A percentile compares a stretch with the other conserved stretches of the same genome.
phyloP scores from a whole-genome alignment of 2,329 filamentous ascomycete genomes.

The Coniella lustricola region DNA sequence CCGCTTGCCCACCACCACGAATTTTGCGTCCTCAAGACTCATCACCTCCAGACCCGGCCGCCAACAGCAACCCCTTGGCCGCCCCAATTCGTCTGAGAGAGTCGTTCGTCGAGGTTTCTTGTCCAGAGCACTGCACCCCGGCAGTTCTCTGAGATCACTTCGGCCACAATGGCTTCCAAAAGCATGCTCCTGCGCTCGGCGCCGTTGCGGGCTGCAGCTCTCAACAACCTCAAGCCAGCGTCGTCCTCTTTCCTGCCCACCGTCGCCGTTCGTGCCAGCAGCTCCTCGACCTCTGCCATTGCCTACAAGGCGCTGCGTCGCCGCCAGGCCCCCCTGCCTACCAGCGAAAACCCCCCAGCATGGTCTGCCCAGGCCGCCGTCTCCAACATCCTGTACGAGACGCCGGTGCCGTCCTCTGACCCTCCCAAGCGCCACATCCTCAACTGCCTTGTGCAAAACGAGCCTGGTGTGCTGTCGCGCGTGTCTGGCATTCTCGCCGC shows the following conservation, averaged over 20 bases:
- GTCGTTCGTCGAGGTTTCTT: conserved; percentile 11
- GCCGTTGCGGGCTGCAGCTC: conserved; percentile 20
- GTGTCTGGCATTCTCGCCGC: conserved; percentile 95
- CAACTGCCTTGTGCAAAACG: conserved; percentile 98
- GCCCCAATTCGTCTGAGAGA: conserved; percentile 2
- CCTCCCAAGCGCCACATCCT: conserved; percentile 92
- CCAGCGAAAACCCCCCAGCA: conserved; percentile 65
- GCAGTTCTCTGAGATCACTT: conserved; percentile 11
- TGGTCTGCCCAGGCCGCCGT: conserved; percentile 93
- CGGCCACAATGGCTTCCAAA: conserved; percentile 14
- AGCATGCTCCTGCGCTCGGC: conserved; percentile 12
- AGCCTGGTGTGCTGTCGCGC: conserved; percentile 92
- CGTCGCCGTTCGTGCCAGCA: conserved; percentile 33
- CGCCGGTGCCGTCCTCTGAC: conserved; percentile 71
- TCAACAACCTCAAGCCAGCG: conserved; percentile 19
- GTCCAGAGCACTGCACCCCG: conserved; percentile 1
- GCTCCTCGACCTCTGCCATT: conserved; percentile 81
- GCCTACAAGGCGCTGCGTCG: conserved; percentile 96
- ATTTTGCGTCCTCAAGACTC: conserved; percentile 10
- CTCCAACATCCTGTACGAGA: conserved; percentile 98
- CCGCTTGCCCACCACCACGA: background rate
- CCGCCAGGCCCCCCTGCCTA: conserved; percentile 77
- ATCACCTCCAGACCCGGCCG: background rate
- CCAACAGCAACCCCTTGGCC: background rate
- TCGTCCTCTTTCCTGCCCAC: conserved; percentile 19